These are phyloP conservation scores for Rubroboletus satanas DNA, from an alignment of 768 basidiomycete genomes.

Conservation along the genomic window DNA sequence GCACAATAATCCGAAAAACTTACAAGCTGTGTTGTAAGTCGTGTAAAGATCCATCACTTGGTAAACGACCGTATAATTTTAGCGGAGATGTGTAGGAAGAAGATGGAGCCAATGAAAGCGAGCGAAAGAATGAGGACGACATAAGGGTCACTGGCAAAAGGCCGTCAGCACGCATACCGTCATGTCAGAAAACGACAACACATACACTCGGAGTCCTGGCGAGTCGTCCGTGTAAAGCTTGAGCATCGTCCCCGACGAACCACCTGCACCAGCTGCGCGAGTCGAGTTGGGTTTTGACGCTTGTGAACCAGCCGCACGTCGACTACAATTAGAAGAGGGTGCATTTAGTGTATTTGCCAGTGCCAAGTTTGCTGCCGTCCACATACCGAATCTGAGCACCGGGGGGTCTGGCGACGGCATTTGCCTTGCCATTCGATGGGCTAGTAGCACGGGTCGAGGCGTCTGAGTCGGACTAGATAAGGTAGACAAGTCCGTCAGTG, in stretches of 20 bases:
- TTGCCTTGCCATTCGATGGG: conserved; percentile 39
- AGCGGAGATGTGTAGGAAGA: conserved; percentile 97
- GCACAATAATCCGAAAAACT: not conserved
- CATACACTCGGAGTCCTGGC: conserved; percentile 94
- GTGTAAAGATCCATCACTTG: conserved; percentile 46
- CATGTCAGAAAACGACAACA: conserved; percentile 32
- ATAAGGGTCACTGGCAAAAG: conserved; percentile 75
- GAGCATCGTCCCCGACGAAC: conserved; percentile 97
- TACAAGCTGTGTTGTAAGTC: no score
- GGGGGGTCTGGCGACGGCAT: conserved; percentile 65
- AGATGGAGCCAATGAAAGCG: conserved; percentile 96
- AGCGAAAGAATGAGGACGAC: conserved; percentile 94
- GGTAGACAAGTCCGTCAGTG: not conserved
- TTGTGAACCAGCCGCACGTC: conserved; percentile 66
- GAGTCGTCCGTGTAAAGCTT: conserved; percentile 99
- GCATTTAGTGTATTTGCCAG: not conserved
- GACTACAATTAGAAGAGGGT: conserved; percentile 38
- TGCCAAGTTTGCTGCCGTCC: not conserved
- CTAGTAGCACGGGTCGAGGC: conserved; percentile 43
- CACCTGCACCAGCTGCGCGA: conserved; percentile 91
- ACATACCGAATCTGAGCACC: conserved; percentile 80
- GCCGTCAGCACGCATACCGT: conserved; percentile 4
- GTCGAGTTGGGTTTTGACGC: conserved; percentile 77
- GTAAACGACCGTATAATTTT: conserved; percentile 90
- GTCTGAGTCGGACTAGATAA: conserved; percentile 77